phyloP scores from a whole-genome alignment of 2,329 filamentous ascomycete genomes.

The Xylariaceae sp. region DNA sequence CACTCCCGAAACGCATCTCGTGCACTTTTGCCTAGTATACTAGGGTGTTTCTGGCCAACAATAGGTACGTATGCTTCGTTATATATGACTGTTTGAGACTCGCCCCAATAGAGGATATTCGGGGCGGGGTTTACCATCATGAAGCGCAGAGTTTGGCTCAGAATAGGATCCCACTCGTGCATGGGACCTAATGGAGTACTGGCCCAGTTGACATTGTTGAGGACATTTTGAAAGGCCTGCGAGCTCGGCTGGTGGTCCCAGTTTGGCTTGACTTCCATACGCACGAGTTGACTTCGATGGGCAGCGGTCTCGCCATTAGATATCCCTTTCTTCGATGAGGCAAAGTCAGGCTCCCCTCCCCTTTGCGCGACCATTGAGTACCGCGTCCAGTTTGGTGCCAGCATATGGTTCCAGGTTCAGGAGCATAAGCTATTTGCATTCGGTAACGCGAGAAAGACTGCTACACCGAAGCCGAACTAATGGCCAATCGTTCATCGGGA shows the following conservation, averaged over 20 bases:
- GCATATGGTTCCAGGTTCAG: too few relatives aligned
- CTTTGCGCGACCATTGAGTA: too few relatives aligned
- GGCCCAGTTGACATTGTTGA: slow-evolving; percentile 35
- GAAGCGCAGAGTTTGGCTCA: slow-evolving; percentile 28
- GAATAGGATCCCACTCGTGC: slow-evolving; percentile 39
- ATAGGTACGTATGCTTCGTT: slow-evolving; percentile 33
- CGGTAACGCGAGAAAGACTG: too few relatives aligned
- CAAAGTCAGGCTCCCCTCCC: too few relatives aligned
- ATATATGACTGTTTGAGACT: slow-evolving; percentile 30
- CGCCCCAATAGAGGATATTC: slow-evolving; percentile 34
- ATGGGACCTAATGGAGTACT: slow-evolving; percentile 39
- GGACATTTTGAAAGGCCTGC: slow-evolving; percentile 6
- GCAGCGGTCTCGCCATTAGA: too few relatives aligned
- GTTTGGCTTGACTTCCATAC: background rate
- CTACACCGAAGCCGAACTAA: too few relatives aligned
- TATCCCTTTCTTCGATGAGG: too few relatives aligned
- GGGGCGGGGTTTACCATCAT: slow-evolving; percentile 34
- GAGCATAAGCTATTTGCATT: too few relatives aligned
- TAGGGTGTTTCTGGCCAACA: slow-evolving; percentile 32
- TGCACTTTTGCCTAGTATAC: slow-evolving; percentile 34
- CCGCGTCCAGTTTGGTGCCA: too few relatives aligned
- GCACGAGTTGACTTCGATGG: background rate
- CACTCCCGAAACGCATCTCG: slow-evolving; percentile 37
- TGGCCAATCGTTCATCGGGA: too few relatives aligned
- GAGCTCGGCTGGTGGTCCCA: background rate